Conservation (phyloP, 768 basidiomycete species). For the Suillus spraguei region DNA sequence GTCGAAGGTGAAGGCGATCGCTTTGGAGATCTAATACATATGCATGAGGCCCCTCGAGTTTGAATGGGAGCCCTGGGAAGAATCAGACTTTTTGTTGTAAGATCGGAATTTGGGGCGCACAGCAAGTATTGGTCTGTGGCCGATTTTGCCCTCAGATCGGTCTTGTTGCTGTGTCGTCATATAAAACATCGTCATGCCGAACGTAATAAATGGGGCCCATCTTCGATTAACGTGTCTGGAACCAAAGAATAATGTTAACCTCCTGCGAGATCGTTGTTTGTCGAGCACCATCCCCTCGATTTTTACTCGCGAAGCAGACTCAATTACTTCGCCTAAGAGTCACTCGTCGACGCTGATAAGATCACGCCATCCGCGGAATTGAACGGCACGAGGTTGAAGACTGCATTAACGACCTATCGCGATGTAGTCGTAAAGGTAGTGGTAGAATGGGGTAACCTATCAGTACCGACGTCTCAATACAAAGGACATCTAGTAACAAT, state of each 20-base stretch:
- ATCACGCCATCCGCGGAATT: background rate
- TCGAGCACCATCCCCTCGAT: background rate
- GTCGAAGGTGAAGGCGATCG: background rate
- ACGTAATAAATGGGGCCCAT: background rate
- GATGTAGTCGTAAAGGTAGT: slow-evolving; percentile 1
- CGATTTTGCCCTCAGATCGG: slow-evolving; percentile 5
- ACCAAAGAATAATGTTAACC: background rate
- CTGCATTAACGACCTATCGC: background rate
- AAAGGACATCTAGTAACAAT: slow-evolving; percentile 1
- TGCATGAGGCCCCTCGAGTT: background rate
- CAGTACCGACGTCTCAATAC: background rate
- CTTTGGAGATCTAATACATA: background rate
- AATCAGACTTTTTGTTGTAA: background rate
- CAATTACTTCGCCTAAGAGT: background rate
- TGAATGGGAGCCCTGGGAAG: background rate
- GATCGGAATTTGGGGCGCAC: slow-evolving; percentile 1
- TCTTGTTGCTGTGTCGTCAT: background rate
- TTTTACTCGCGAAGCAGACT: background rate
- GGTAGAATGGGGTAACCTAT: background rate
- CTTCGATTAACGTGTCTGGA: slow-evolving; percentile 2
- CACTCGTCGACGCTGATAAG: background rate
- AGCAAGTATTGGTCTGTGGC: background rate
- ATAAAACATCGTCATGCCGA: slow-evolving; percentile 2
- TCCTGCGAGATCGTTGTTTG: background rate
- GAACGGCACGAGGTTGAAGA: background rate